phyloP scores from a whole-genome alignment of 345 rosid genomes.

The Gossypium raimondii region DNA sequence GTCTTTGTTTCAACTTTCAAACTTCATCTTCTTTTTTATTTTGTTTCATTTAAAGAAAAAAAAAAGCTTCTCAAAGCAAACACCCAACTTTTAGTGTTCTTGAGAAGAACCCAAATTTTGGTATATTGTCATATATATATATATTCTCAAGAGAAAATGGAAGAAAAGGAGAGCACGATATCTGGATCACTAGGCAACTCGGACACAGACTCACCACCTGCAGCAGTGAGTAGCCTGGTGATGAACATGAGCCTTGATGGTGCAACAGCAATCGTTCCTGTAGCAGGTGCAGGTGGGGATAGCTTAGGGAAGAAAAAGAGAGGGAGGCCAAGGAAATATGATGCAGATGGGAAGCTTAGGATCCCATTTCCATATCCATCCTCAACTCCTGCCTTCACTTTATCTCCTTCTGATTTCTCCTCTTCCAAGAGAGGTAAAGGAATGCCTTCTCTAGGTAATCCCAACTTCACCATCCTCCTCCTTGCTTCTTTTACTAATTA shows the following conservation, averaged over 20 bases:
- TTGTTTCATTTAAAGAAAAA: not conserved
- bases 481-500: too few species aligned
- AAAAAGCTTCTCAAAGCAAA: not conserved
- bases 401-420: constrained; percentile 29
- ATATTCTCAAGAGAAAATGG: constrained; percentile 21
- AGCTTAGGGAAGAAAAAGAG: constrained; percentile 40
- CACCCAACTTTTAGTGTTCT: not conserved
- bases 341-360: constrained; percentile 39
- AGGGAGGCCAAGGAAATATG: constrained; percentile 51
- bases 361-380: not conserved
- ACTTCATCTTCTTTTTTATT: constrained; percentile 10
- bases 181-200: constrained; percentile 37
- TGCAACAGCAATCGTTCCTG: not conserved
- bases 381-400: constrained; percentile 32
- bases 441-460: constrained; percentile 51
- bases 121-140: too few species aligned
- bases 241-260: not conserved
- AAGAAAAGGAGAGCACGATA: constrained; percentile 38
- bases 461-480: too few species aligned
- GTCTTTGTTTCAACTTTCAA: constrained; percentile 17
- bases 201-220: constrained; percentile 42
- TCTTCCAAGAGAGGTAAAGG: constrained; percentile 49
- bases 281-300: constrained; percentile 17
- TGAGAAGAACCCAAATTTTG: not conserved
- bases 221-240: constrained; percentile 25